phyloP scores from a whole-genome alignment of 2,329 filamentous ascomycete genomes.

The Aspergillus puulaauensis region DNA sequence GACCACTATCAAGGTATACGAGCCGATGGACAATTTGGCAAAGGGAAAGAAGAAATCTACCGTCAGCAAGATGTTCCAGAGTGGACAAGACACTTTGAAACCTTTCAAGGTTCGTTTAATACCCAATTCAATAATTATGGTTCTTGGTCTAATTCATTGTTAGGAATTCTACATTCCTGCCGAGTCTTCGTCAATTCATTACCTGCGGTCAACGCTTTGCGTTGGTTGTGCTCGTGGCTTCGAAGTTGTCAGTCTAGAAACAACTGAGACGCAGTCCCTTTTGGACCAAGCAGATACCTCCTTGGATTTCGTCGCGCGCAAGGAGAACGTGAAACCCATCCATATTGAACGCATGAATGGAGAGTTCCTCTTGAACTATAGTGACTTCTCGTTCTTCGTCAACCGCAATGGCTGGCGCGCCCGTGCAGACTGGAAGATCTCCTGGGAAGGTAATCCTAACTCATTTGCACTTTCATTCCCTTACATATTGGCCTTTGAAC shows the following conservation, averaged over 20 bases:
- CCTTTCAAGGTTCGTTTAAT: constrained; percentile 69
- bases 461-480: constrained; percentile 93
- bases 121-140: background rate
- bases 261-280: constrained; percentile 94
- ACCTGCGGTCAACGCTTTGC: constrained; percentile 93
- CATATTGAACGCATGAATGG: constrained; percentile 96
- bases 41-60: constrained; percentile 96
- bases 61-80: constrained; percentile 91
- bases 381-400: constrained; percentile 98
- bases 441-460: constrained; percentile 92
- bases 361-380: constrained; percentile 97
- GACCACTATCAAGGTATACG: constrained; percentile 98
- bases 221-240: constrained; percentile 95
- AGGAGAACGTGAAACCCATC: constrained; percentile 90
- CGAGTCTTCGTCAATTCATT: constrained; percentile 97
- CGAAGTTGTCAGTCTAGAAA: constrained; percentile 94
- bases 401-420: constrained; percentile 98
- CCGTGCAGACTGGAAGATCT: constrained; percentile 92
- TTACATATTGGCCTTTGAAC: constrained; percentile 95
- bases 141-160: constrained; percentile 3
- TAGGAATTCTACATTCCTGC: constrained; percentile 97
- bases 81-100: constrained; percentile 89
- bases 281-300: constrained; percentile 97
- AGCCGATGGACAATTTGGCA: constrained; percentile 91
- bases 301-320: constrained; percentile 91